phyloP scores from a whole-genome alignment of 2,329 filamentous ascomycete genomes.

The Tolypocladium album region DNA sequence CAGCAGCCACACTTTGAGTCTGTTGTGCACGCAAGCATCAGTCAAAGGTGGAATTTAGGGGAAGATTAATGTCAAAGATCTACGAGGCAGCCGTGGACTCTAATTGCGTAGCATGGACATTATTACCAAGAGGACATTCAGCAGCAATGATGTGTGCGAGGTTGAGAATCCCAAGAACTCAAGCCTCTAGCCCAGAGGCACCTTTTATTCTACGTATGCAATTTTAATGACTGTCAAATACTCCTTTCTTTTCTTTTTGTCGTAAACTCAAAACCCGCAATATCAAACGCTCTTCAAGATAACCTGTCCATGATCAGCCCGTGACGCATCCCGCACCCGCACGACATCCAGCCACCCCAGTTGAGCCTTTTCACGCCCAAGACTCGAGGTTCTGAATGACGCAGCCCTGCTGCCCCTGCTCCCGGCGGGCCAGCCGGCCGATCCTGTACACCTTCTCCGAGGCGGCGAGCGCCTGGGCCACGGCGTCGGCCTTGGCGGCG shows the following conservation, averaged over 20 bases:
- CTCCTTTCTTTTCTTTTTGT: not conserved
- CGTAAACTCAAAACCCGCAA: not conserved
- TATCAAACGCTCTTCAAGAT: not conserved
- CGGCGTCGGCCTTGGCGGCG: constrained; percentile 48
- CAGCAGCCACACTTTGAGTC: not conserved
- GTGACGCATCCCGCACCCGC: not conserved
- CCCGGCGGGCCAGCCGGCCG: constrained; percentile 56
- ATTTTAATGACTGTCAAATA: not conserved
- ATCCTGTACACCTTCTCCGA: constrained; percentile 68
- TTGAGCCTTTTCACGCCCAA: constrained; percentile 11
- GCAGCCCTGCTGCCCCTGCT: constrained; percentile 22
- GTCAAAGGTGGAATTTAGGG: not conserved
- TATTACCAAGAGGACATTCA: not conserved
- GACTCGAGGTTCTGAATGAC: constrained; percentile 22
- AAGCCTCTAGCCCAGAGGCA: not conserved
- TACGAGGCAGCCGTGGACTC: too few relatives aligned
- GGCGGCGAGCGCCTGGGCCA: constrained; percentile 48
- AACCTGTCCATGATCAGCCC: not conserved
- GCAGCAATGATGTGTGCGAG: not conserved
- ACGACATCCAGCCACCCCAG: too few relatives aligned
- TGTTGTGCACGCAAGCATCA: not conserved
- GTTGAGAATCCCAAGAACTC: too few relatives aligned
- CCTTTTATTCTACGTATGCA: not conserved
- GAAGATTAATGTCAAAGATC: not conserved
- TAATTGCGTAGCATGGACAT: too few relatives aligned